Evolutionary conservation across 495 filamentous ascomycete genomes (phyloP).

Genomic region (Ascodesmis nigricans): DNA sequence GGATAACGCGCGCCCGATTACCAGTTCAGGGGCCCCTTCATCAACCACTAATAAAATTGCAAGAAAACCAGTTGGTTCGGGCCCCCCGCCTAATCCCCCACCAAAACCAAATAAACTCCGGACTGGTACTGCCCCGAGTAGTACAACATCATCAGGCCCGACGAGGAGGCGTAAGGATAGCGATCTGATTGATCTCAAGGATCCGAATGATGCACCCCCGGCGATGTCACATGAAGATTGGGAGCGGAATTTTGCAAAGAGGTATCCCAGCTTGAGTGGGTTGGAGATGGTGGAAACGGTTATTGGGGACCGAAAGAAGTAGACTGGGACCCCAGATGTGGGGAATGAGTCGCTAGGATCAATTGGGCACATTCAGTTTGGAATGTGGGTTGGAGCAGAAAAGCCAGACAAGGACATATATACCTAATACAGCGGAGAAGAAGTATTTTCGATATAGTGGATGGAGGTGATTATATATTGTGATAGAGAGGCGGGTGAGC

Average conservation of each 20-base stretch:
- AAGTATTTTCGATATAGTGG: no score
- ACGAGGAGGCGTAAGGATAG: slow-evolving; percentile 1
- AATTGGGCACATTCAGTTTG: no score
- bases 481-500: no score
- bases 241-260: slow-evolving; percentile 44
- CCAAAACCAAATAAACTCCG: slow-evolving; percentile 40
- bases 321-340: no score
- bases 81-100: slow-evolving; percentile 25
- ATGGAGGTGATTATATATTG: no score
- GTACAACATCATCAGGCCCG: not conserved
- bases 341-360: no score
- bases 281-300: slow-evolving; percentile 24
- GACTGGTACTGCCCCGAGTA: slow-evolving; percentile 20
- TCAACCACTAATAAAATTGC: no score
- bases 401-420: no score
- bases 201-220: not conserved
- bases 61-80: slow-evolving; percentile 1
- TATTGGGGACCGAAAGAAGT: slow-evolving; percentile 11
- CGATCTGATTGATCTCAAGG: not conserved
- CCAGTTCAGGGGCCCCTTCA: no score
- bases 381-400: no score
- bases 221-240: slow-evolving; percentile 43
- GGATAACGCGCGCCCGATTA: no score
- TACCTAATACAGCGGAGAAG: no score
- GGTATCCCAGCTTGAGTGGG: slow-evolving; percentile 45